A percentile compares a stretch with the other conserved stretches of the same genome.
These are phyloP conservation scores for Boletus fagicola DNA, from an alignment of 768 basidiomycete genomes.

Conservation along the genomic window DNA sequence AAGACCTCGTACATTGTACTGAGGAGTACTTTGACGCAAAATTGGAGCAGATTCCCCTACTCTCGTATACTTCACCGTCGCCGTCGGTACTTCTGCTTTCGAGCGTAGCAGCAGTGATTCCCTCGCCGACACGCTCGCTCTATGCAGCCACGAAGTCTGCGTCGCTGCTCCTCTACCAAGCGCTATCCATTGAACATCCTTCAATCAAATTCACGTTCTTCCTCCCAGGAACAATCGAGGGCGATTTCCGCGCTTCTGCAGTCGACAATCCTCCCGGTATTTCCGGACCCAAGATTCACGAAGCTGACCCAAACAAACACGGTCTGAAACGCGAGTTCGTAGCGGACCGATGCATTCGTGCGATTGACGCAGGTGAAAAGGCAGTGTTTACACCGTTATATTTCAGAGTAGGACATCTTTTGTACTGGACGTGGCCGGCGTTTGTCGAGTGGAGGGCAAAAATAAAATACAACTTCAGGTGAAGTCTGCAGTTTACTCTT, in stretches of 20 bases:
- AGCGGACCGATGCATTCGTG: slow-evolving; percentile 55
- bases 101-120: slow-evolving; percentile 73
- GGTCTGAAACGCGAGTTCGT: slow-evolving; percentile 63
- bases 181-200: slow-evolving; percentile 79
- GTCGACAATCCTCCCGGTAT: slow-evolving; percentile 49
- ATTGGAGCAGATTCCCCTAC: slow-evolving; percentile 64
- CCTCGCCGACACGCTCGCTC: slow-evolving; percentile 81
- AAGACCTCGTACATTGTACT: slow-evolving; percentile 25
- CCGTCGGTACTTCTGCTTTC: slow-evolving; percentile 81
- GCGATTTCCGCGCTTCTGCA: slow-evolving; percentile 76
- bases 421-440: slow-evolving; percentile 65
- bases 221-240: slow-evolving; percentile 71
- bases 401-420: slow-evolving; percentile 48
- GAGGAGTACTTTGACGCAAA: not conserved
- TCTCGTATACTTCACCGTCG: slow-evolving; percentile 56
- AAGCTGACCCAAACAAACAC: slow-evolving; percentile 52
- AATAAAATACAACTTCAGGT: slow-evolving; percentile 61
- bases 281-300: slow-evolving; percentile 34
- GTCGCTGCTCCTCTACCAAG: slow-evolving; percentile 71
- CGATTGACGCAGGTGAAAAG: slow-evolving; percentile 57
- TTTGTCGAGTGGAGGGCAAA: slow-evolving; percentile 57
- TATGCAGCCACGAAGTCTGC: slow-evolving; percentile 86
- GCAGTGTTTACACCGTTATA: slow-evolving; percentile 55
- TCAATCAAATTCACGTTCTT: slow-evolving; percentile 58
- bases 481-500: not conserved